Conservation (phyloP, 306 rosid genomes). For the Ziziphus jujuba region DNA sequence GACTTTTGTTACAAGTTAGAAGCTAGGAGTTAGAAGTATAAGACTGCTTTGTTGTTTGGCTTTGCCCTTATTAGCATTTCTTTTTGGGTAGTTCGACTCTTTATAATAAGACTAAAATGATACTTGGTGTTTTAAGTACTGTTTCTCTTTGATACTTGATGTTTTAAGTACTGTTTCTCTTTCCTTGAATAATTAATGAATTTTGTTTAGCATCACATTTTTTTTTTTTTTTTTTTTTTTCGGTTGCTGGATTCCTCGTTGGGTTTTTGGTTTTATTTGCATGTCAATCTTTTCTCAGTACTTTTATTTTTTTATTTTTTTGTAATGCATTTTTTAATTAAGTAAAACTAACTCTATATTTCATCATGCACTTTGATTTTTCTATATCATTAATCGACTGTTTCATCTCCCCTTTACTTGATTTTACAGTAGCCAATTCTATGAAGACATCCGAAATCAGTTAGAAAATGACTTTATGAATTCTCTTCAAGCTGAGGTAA, state of each 20-base stretch:
- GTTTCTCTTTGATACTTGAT: too few relatives aligned
- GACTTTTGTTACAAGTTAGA: not conserved
- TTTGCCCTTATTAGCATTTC: not conserved
- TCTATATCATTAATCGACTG: constrained; percentile 1
- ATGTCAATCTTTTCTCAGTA: too few relatives aligned
- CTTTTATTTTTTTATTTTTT: too few relatives aligned
- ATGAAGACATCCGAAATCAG: constrained; percentile 66
- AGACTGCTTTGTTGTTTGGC: not conserved
- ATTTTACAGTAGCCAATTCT: constrained; percentile 81
- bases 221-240: too few relatives aligned
- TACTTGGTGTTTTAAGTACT: too few relatives aligned
- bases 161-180: too few relatives aligned
- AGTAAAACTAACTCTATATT: not conserved
- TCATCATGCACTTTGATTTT: not conserved
- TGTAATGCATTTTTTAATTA: too few relatives aligned
- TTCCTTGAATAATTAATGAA: too few relatives aligned
- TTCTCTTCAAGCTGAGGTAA: constrained; percentile 79
- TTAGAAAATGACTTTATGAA: constrained; percentile 74
- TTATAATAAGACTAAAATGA: too few relatives aligned
- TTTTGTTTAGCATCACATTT: too few relatives aligned
- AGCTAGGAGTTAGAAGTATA: not conserved
- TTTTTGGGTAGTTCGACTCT: not conserved
- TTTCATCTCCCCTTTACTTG: constrained; percentile 10
- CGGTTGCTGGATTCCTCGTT: too few relatives aligned
- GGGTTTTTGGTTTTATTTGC: too few relatives aligned